Evolutionary conservation across 75 land plant genomes (phyloP).

Genomic region (Azolla pinnata): DNA sequence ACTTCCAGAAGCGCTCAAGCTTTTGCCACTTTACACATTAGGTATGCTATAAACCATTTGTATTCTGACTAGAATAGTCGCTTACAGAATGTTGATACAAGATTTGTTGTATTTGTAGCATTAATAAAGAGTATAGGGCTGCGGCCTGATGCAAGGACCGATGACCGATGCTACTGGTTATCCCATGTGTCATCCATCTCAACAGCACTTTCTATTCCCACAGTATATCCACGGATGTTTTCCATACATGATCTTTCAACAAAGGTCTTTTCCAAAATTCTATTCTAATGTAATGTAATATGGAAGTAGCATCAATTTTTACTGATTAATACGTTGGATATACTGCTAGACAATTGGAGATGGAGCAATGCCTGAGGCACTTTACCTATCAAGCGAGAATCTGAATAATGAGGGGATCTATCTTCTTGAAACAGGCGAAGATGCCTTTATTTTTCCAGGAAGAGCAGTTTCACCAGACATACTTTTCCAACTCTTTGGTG

Average conservation of each 20-base stretch:
- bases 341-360: too few species aligned
- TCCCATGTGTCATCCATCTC: slow-evolving; percentile 60
- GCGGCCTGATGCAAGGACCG: slow-evolving; percentile 68
- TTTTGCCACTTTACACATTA: slow-evolving; percentile 78
- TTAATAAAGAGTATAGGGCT: slow-evolving; percentile 70
- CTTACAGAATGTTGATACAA: background rate
- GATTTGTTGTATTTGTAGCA: slow-evolving; percentile 32
- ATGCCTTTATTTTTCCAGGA: slow-evolving; percentile 64
- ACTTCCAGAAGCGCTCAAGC: slow-evolving; percentile 94
- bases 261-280: slow-evolving; percentile 32
- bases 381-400: slow-evolving; percentile 87
- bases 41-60: slow-evolving; percentile 31
- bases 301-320: too few species aligned
- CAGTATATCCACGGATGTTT: slow-evolving; percentile 88
- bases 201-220: slow-evolving; percentile 55
- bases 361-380: slow-evolving; percentile 27
- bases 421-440: slow-evolving; percentile 77
- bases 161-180: slow-evolving; percentile 88
- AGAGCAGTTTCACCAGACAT: slow-evolving; percentile 39
- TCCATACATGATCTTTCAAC: slow-evolving; percentile 54
- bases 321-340: too few species aligned
- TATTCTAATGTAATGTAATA: too few species aligned
- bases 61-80: background rate
- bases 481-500: slow-evolving; percentile 62
- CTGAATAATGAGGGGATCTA: slow-evolving; percentile 70